Conservation (phyloP, 2,329 filamentous ascomycete genomes). For the Chaetoscypha palmicola region DNA sequence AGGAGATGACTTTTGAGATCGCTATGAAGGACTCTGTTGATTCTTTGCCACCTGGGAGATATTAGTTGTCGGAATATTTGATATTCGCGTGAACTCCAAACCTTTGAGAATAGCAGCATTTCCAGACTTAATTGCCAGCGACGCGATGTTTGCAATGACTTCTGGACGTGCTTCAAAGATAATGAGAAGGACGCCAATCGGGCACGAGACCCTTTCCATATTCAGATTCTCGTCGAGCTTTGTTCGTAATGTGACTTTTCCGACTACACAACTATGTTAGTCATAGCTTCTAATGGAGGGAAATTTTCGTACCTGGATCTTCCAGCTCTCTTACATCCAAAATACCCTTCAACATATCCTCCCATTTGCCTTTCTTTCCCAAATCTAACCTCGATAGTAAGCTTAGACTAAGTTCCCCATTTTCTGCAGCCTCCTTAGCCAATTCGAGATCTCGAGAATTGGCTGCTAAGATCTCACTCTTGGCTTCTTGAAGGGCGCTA, state of each 20-base stretch:
- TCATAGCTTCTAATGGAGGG: too few species aligned
- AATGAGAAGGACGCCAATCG: slow-evolving; percentile 94
- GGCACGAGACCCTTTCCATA: slow-evolving; percentile 83
- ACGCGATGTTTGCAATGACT: slow-evolving; percentile 96
- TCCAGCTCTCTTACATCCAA: slow-evolving; percentile 76
- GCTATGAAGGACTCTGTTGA: slow-evolving; percentile 91
- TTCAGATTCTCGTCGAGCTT: slow-evolving; percentile 78
- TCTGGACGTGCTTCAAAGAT: slow-evolving; percentile 98
- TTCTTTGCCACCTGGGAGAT: slow-evolving; percentile 71
- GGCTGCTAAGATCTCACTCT: slow-evolving; percentile 72
- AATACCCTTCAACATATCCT: slow-evolving; percentile 96
- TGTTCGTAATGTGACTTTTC: slow-evolving; percentile 75
- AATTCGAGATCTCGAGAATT: slow-evolving; percentile 76
- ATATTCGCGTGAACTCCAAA: slow-evolving; percentile 22
- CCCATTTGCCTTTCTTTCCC: slow-evolving; percentile 81
- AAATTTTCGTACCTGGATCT: slow-evolving; percentile 69
- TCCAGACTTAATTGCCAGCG: slow-evolving; percentile 91
- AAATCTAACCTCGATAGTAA: slow-evolving; percentile 85
- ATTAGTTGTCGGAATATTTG: slow-evolving; percentile 5
- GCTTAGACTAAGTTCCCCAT: slow-evolving; percentile 71
- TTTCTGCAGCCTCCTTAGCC: slow-evolving; percentile 65
- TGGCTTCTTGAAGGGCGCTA: slow-evolving; percentile 61
- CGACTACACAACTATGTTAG: too few species aligned
- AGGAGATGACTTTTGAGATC: slow-evolving; percentile 78
- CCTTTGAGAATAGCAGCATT: slow-evolving; percentile 96